Percentiles rank a stretch among this genome's conserved stretches.
phyloP scores from a whole-genome alignment of 371 early-diverging fungal genomes.

The Parasitella parasitica region DNA sequence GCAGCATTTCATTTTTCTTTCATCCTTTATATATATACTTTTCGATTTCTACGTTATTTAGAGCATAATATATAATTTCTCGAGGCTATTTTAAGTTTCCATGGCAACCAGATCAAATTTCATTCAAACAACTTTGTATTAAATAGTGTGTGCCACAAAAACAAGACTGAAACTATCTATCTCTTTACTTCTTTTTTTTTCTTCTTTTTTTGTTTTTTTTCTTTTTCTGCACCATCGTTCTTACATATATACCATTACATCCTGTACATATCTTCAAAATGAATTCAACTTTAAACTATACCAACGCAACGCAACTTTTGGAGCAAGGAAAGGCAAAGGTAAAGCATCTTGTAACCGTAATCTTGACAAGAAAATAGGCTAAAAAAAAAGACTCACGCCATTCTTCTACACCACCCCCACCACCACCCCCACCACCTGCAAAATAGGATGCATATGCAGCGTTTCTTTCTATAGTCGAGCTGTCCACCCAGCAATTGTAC shows the following conservation, averaged over 20 bases:
- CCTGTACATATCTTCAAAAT: slow-evolving; percentile 3
- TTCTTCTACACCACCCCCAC: background rate
- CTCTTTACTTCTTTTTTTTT: background rate
- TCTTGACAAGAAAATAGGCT: background rate
- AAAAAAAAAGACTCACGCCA: background rate
- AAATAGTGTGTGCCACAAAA: background rate
- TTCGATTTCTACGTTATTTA: too few species aligned
- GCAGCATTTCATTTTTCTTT: too few species aligned
- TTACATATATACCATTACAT: slow-evolving; percentile 9
- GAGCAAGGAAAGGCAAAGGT: slow-evolving; percentile 39
- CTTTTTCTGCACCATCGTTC: too few species aligned
- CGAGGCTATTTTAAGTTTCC: background rate
- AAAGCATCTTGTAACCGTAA: background rate
- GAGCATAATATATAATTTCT: background rate
- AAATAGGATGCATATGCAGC: slow-evolving; percentile 44
- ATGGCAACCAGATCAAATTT: background rate
- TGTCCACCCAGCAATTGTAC: slow-evolving; percentile 35
- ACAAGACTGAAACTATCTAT: background rate
- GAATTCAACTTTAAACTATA: slow-evolving; percentile 19
- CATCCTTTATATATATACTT: too few species aligned
- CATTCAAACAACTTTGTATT: background rate
- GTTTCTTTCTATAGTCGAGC: slow-evolving; percentile 37
- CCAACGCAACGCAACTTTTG: slow-evolving; percentile 34
- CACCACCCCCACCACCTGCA: too few species aligned
- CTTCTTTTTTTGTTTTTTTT: background rate